Conservation (phyloP, 23 red algal species). For the Gracilaria vermiculophylla region DNA sequence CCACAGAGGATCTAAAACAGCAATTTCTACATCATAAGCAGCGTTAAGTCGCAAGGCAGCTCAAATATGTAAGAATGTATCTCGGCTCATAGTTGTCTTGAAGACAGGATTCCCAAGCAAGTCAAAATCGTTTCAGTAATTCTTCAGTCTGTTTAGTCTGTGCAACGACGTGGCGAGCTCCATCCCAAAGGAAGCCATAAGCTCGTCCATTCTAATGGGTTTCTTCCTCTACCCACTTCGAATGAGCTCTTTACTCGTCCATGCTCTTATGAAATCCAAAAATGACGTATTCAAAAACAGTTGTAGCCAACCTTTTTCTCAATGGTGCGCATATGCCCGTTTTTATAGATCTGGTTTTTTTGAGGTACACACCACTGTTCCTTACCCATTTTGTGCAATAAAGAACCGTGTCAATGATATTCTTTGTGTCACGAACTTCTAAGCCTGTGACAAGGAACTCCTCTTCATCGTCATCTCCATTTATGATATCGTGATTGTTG, state of each 20-base stretch:
- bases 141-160: not conserved
- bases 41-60: not conserved
- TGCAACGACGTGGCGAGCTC: not conserved
- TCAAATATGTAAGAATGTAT: not conserved
- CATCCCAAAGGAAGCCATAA: not conserved
- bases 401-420: too few relatives aligned
- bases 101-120: not conserved
- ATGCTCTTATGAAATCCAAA: not conserved
- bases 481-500: too few relatives aligned
- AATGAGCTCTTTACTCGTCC: not conserved
- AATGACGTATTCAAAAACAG: not conserved
- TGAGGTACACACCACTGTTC: not conserved
- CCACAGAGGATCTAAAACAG: not conserved
- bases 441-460: too few relatives aligned
- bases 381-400: not conserved
- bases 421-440: too few relatives aligned
- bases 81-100: not conserved
- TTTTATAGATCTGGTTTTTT: not conserved
- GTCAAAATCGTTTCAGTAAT: not conserved
- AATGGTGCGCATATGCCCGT: not conserved
- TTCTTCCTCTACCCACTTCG: not conserved
- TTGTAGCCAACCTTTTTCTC: not conserved
- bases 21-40: not conserved
- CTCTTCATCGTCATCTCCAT: too few relatives aligned
- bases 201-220: not conserved